Evolutionary conservation across 495 filamentous ascomycete species (phyloP).

Genomic region (Talaromyces liani): DNA sequence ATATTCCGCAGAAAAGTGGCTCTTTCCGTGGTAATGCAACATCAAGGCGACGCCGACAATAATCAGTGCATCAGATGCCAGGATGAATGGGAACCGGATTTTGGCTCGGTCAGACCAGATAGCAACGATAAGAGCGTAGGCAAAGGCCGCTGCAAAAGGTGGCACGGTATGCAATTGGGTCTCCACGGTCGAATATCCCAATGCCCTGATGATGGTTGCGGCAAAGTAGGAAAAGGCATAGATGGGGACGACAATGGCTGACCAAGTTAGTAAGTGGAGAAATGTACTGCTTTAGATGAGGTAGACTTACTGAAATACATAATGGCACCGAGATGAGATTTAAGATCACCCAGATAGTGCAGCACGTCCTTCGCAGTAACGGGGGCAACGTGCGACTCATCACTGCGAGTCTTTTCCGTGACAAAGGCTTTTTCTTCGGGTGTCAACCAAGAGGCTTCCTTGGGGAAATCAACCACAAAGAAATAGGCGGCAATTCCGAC

Average conservation of each 20-base stretch:
- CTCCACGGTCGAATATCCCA: conserved; percentile 56
- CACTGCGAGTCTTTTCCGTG: conserved; percentile 12
- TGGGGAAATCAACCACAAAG: conserved; percentile 57
- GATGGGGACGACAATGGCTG: conserved; percentile 8
- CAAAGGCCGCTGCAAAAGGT: conserved; percentile 62
- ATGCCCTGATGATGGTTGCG: conserved; percentile 67
- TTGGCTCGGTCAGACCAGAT: conserved; percentile 54
- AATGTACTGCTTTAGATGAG: neutral
- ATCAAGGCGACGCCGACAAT: conserved; percentile 62
- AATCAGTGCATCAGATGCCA: conserved; percentile 48
- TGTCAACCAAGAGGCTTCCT: conserved; percentile 55
- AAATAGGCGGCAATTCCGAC: conserved; percentile 55
- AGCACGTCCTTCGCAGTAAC: conserved; percentile 54
- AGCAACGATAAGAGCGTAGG: conserved; percentile 56
- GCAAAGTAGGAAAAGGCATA: conserved; percentile 74
- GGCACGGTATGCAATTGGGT: conserved; percentile 74
- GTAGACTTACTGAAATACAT: conserved; percentile 21
- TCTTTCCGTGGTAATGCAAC: conserved; percentile 30
- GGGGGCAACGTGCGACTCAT: conserved; percentile 20
- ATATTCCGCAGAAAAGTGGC: conserved; percentile 50
- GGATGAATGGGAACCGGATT: conserved; percentile 52
- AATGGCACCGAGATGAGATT: conserved; percentile 66
- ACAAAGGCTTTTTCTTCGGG: conserved; percentile 49
- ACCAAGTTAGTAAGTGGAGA: neutral
- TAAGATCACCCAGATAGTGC: conserved; percentile 51